A percentile compares a stretch with the other conserved stretches of the same genome.
These are phyloP conservation scores for Monosporozyma solicola DNA, from an alignment of 805 yeast genomes.

Conservation along the genomic window DNA sequence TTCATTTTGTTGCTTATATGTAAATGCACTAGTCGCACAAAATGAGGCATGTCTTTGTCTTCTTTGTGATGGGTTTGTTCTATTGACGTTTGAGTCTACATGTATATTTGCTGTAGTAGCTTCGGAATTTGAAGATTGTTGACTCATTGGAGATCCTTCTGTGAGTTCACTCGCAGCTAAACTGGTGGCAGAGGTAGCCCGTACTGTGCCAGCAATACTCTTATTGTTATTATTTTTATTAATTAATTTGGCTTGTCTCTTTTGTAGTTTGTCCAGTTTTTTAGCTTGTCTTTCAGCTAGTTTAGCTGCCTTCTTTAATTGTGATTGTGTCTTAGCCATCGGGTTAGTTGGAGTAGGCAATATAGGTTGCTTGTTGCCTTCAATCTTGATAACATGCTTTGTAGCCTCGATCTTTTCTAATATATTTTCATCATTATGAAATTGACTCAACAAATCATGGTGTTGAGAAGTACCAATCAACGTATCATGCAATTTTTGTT, in stretches of 20 bases:
- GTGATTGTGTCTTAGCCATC: constrained; percentile 24
- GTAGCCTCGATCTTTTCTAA: constrained; percentile 1
- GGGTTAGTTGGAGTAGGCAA: constrained; percentile 30
- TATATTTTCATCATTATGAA: not conserved
- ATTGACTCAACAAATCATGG: constrained; percentile 1
- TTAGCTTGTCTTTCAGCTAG: constrained; percentile 9
- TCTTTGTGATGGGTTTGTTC: constrained; percentile 3
- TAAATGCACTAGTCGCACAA: constrained; percentile 34
- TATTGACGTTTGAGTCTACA: not conserved
- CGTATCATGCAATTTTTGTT: constrained; percentile 75
- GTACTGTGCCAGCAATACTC: not conserved
- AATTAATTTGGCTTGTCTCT: not conserved
- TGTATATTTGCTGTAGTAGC: not conserved
- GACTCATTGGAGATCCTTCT: not conserved
- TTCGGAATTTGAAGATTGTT: not conserved
- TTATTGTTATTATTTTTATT: not conserved
- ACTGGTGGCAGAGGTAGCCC: not conserved
- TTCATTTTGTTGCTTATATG: constrained; percentile 21
- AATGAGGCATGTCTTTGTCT: constrained; percentile 36
- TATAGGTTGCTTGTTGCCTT: constrained; percentile 32
- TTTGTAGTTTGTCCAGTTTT: constrained; percentile 1
- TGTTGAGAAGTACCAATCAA: constrained; percentile 20
- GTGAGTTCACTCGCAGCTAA: not conserved
- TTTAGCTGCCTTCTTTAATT: constrained; percentile 23
- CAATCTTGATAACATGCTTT: constrained; percentile 31